These are phyloP conservation scores for Umbilicus rupestris DNA, from an alignment of 164 flowering plant species.

Conservation along the genomic window DNA sequence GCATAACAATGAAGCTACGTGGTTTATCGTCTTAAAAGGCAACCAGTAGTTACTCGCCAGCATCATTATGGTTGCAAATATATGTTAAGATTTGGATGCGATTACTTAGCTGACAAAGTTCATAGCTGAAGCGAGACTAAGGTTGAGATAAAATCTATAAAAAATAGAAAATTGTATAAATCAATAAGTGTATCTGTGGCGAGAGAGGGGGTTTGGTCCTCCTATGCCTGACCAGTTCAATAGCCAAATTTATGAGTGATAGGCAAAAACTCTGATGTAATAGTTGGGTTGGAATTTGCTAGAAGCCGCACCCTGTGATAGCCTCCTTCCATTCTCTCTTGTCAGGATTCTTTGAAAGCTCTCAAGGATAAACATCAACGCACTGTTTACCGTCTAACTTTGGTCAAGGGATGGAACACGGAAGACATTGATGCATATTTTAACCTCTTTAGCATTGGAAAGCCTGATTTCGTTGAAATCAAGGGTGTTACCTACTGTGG, in stretches of 20 bases:
- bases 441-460: slow-evolving; percentile 62
- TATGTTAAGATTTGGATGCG: not conserved
- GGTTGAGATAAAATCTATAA: not conserved
- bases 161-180: not conserved
- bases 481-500: slow-evolving; percentile 99
- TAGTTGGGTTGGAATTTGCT: not conserved
- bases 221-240: not conserved
- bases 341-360: slow-evolving; percentile 75
- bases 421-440: slow-evolving; percentile 87
- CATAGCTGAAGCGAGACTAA: not conserved
- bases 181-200: not conserved
- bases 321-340: slow-evolving; percentile 3
- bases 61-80: not conserved
- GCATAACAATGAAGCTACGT: not conserved
- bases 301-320: not conserved
- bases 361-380: slow-evolving; percentile 77
- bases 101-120: not conserved
- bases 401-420: slow-evolving; percentile 98
- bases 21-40: not conserved
- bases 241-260: not conserved
- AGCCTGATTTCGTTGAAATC: slow-evolving; percentile 90
- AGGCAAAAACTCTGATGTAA: not conserved
- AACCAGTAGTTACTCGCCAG: not conserved
- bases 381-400: slow-evolving; percentile 85
- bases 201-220: not conserved